Conservation (phyloP, 179 eudicot species). For the Silene vulgaris region DNA sequence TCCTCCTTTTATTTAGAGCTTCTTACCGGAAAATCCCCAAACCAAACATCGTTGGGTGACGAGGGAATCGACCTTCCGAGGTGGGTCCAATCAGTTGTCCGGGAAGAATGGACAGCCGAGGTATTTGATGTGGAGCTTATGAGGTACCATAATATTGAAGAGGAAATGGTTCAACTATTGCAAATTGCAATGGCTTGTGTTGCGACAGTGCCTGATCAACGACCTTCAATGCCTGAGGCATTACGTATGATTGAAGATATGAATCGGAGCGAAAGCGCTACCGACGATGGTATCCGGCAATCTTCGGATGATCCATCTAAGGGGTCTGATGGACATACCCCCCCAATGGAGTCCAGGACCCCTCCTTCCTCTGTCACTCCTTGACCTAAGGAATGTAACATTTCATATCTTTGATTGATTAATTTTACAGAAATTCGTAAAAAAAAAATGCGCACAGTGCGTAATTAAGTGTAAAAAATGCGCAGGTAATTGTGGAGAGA, state of each 20-base stretch:
- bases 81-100: conserved; percentile 67
- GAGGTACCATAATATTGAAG: conserved; percentile 58
- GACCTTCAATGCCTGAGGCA: conserved; percentile 55
- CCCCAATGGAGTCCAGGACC: conserved; percentile 57
- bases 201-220: conserved; percentile 49
- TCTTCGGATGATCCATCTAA: conserved; percentile 80
- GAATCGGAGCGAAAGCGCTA: conserved; percentile 45
- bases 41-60: conserved; percentile 59
- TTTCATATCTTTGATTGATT: conserved; percentile 23
- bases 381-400: conserved; percentile 20
- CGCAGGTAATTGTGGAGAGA: conserved; percentile 30
- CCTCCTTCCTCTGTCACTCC: conserved; percentile 49
- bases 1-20: conserved; percentile 47
- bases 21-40: conserved; percentile 55
- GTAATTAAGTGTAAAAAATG: conserved; percentile 40
- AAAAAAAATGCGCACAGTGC: conserved; percentile 28
- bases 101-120: conserved; percentile 74
- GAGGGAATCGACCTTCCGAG: conserved; percentile 63
- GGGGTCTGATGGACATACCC: conserved; percentile 75
- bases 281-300: conserved; percentile 65
- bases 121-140: conserved; percentile 65
- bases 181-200: conserved; percentile 69
- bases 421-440: conserved; percentile 21
- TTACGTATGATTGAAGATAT: conserved; percentile 61
- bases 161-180: conserved; percentile 62